phyloP scores from a whole-genome alignment of 805 yeast species.

The Hanseniaspora nectarophila region DNA sequence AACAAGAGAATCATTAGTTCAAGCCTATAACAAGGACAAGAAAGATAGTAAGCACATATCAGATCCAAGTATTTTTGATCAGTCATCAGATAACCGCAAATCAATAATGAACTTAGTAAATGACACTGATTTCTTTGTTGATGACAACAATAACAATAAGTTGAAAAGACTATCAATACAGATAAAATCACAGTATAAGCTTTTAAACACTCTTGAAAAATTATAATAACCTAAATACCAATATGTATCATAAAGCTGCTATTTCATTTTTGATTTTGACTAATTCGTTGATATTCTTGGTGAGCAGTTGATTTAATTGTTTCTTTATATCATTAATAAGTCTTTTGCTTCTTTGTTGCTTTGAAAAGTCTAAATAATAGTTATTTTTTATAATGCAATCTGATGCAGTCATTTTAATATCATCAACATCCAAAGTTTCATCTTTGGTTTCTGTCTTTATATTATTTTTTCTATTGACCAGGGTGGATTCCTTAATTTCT shows the following conservation, averaged over 20 bases:
- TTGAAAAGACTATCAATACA: neutral
- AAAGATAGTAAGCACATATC: neutral
- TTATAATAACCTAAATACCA: neutral
- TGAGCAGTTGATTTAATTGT: neutral
- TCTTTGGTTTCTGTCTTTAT: neutral
- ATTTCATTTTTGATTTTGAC: neutral
- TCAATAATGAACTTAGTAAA: constrained; percentile 1
- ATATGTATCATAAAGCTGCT: neutral
- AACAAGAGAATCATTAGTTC: neutral
- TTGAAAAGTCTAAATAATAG: neutral
- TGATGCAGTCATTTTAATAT: neutral
- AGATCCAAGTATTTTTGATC: neutral
- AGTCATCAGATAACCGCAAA: neutral
- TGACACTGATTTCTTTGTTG: neutral
- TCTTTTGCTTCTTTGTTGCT: neutral
- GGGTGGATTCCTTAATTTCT: neutral
- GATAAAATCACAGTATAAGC: neutral
- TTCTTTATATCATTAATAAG: neutral
- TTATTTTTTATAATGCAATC: neutral
- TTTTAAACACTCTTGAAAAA: constrained; percentile 1
- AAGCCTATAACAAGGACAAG: neutral
- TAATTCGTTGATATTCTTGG: neutral
- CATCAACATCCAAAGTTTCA: neutral
- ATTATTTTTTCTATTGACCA: neutral
- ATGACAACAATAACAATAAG: neutral